Percentiles rank a stretch among this genome's conserved stretches.
phyloP scores from a whole-genome alignment of 495 filamentous ascomycete genomes.

The Paragyromitra xinjiangensis region DNA sequence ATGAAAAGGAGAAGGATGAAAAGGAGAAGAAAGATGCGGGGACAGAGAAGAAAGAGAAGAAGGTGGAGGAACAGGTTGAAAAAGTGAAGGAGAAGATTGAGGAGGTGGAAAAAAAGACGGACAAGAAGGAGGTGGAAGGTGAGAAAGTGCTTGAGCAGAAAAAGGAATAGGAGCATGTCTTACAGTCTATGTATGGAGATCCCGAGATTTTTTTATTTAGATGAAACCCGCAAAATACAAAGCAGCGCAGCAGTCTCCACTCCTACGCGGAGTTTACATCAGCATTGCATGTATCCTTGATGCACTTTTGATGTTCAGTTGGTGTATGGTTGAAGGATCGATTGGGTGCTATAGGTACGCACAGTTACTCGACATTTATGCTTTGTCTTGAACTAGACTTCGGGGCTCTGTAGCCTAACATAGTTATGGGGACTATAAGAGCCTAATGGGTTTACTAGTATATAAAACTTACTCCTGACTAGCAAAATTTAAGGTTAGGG shows the following conservation, averaged over 20 bases:
- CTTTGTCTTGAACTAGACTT: not conserved
- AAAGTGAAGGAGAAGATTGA: constrained; percentile 5
- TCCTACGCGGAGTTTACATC: not conserved
- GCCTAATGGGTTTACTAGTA: no score
- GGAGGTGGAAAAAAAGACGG: not conserved
- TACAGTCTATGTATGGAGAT: not conserved
- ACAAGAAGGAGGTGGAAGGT: not conserved
- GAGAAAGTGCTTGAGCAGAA: not conserved
- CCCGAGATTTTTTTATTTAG: not conserved
- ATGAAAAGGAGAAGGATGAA: constrained; percentile 3
- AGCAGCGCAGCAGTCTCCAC: not conserved
- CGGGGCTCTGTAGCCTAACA: no score
- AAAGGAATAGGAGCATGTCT: not conserved
- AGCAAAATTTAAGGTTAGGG: not conserved
- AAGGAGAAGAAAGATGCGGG: constrained; percentile 3
- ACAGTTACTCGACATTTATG: not conserved
- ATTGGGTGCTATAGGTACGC: not conserved
- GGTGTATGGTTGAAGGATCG: not conserved
- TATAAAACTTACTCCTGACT: not conserved
- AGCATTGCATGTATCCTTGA: no score
- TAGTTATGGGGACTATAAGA: no score
- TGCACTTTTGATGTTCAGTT: no score
- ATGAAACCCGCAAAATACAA: not conserved
- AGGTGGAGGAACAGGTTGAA: constrained; percentile 7
- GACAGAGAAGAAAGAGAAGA: not conserved